These are phyloP conservation scores for Evansstolkia leycettana DNA, from an alignment of 495 filamentous ascomycete genomes.

Conservation along the genomic window DNA sequence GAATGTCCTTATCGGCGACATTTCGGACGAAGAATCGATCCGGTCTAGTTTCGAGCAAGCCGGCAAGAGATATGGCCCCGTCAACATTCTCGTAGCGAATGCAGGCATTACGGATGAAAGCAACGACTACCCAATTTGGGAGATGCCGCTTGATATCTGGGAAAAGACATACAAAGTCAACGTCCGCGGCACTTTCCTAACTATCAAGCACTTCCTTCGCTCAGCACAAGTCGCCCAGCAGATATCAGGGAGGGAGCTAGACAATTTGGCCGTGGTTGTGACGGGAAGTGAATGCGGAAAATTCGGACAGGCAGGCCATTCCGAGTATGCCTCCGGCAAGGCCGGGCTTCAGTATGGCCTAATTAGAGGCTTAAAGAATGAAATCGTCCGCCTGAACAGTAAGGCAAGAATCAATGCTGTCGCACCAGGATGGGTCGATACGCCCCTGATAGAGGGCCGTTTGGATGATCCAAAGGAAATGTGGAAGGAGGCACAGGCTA, in stretches of 20 bases:
- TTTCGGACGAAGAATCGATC: slow-evolving; percentile 35
- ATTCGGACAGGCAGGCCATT: slow-evolving; percentile 38
- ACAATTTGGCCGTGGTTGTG: slow-evolving; percentile 42
- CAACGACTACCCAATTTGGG: slow-evolving; percentile 36
- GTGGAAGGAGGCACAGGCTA: slow-evolving; percentile 34
- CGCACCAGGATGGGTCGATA: slow-evolving; percentile 37
- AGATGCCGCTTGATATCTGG: slow-evolving; percentile 38
- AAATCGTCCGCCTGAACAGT: slow-evolving; percentile 38
- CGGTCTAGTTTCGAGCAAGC: slow-evolving; percentile 28
- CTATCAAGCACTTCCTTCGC: slow-evolving; percentile 45
- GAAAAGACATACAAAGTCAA: slow-evolving; percentile 38
- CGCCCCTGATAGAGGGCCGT: slow-evolving; percentile 31
- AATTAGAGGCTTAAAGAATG: slow-evolving; percentile 39
- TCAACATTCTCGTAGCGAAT: slow-evolving; percentile 42
- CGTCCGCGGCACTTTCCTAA: slow-evolving; percentile 41
- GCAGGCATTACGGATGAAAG: slow-evolving; percentile 36
- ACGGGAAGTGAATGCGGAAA: slow-evolving; percentile 38
- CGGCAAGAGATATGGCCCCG: slow-evolving; percentile 33
- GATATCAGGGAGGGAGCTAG: slow-evolving; percentile 20
- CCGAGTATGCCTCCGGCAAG: slow-evolving; percentile 39
- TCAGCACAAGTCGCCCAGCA: slow-evolving; percentile 23
- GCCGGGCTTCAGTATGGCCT: slow-evolving; percentile 43
- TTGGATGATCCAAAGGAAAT: slow-evolving; percentile 34
- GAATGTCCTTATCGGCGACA: slow-evolving; percentile 30
- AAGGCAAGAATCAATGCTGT: slow-evolving; percentile 45